Percentiles rank a stretch among this genome's conserved stretches.
phyloP scores from a whole-genome alignment of 2,329 filamentous ascomycete genomes.

The Aspergillaceae sp. region DNA sequence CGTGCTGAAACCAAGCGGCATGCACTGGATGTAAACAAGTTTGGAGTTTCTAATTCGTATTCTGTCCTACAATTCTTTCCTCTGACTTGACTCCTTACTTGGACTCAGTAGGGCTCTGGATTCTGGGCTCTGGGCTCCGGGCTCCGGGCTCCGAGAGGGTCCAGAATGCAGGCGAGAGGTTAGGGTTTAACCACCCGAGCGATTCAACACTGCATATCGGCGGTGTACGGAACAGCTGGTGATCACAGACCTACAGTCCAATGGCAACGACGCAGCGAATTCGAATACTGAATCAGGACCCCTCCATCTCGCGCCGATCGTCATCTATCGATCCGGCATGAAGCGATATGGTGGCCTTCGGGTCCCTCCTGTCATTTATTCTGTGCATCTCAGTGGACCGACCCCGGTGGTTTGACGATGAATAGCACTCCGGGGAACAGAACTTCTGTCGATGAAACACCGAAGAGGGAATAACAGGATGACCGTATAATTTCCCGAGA shows the following conservation, averaged over 20 bases:
- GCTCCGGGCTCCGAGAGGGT: too few relatives aligned
- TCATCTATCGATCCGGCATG: background rate
- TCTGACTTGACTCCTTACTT: too few relatives aligned
- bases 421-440: too few relatives aligned
- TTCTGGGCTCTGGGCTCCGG: too few relatives aligned
- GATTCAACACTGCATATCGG: too few relatives aligned
- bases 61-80: too few relatives aligned
- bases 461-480: background rate
- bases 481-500: background rate
- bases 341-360: background rate
- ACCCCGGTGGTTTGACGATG: background rate
- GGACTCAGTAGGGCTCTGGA: too few relatives aligned
- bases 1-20: constrained; percentile 2
- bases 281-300: background rate
- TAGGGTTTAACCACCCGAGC: too few relatives aligned
- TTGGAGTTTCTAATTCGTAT: too few relatives aligned
- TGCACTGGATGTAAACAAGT: too few relatives aligned
- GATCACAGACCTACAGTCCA: background rate
- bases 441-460: background rate
- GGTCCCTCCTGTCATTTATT: background rate
- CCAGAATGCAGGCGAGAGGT: too few relatives aligned
- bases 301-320: background rate
- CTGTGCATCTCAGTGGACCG: background rate
- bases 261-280: background rate
- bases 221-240: background rate